Base-by-base conservation (phyloP, 139 green algal genomes). In the Helicosporidium sp. region DNA sequence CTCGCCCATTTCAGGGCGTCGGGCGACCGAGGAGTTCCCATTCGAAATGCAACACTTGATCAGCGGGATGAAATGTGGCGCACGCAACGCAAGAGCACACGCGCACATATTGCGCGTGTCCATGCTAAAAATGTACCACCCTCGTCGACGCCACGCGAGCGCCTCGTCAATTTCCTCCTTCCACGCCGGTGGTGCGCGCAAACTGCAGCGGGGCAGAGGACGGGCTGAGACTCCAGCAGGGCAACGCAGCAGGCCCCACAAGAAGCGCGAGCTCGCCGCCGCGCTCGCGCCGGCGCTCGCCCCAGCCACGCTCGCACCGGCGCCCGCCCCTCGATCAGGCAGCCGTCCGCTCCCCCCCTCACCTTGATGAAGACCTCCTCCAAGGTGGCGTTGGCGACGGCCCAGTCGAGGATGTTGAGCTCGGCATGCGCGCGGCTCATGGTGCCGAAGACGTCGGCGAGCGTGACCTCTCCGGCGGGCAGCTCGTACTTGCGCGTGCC, bases 371-470 rank as follows among this genome's bases (percentile, higher is more conserved):
- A 80, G 8, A 92, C 84, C 48, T 94, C 84, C 60, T 94, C 84
- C 29, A 94, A 68, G 17, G 82, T 92, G 4, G 80, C 89, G 41
- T 92, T 93, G 47, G 77, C 68, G 2, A 94, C 64, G 29, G 29
- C 85, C 84, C 84, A 94, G 49, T 94, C 84, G 35, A 85, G 52
- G 18, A 93, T 58, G 4, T 31, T 12, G 29, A 82, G 5, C 10
- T 51, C 19, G 15, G 43, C 6, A 52, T 69, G 61, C 7, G 65
- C 61, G 1, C 20, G 18, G 15, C 58, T 49, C 66, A 88, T 79
- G 5, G 46, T 52, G 16, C 54, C 60, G 62, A 88, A 88, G 28
- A 91, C 75, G 5, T 42, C 57, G 43, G 54, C 55, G 17, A 73
- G 43, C 15, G 29, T 57, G 17, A 72, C 62, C 41, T 73, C 61